phyloP scores from a whole-genome alignment of 2,329 filamentous ascomycete species.

The Fusarium clavum region DNA sequence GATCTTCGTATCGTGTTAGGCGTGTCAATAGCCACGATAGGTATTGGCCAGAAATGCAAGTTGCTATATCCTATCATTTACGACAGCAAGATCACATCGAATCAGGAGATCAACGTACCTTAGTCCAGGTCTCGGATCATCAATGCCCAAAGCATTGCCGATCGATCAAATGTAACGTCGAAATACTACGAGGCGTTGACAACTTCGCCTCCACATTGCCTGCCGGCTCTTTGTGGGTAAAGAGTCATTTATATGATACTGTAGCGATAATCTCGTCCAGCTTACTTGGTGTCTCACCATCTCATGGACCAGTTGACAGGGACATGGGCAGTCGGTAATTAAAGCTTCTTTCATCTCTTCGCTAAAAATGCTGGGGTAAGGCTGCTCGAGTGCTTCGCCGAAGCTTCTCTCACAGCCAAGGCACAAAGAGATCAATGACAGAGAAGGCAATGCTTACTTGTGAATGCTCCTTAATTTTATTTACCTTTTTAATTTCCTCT shows the following conservation, averaged over 20 bases:
- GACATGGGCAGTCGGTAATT: neutral
- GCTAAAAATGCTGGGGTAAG: neutral
- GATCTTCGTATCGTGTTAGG: neutral
- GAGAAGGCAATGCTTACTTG: neutral
- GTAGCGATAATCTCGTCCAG: neutral
- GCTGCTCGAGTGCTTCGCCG: neutral
- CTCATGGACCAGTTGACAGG: neutral
- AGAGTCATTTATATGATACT: neutral
- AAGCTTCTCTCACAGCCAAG: neutral
- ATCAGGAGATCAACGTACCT: neutral
- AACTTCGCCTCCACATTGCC: neutral
- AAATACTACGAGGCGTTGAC: neutral
- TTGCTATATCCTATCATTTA: slow-evolving; percentile 20
- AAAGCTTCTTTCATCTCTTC: neutral
- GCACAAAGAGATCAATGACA: neutral
- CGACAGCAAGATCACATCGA: slow-evolving; percentile 19
- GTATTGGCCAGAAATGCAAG: slow-evolving; percentile 2
- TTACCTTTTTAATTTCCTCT: slow-evolving; percentile 4
- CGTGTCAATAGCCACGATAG: slow-evolving; percentile 7
- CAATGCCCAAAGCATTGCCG: neutral
- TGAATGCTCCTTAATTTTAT: neutral
- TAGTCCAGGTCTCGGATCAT: slow-evolving; percentile 12
- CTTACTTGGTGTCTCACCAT: neutral
- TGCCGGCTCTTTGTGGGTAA: neutral
- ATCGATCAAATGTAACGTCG: slow-evolving; percentile 17